Percentiles rank a stretch among this genome's conserved stretches.
phyloP scores from a whole-genome alignment of 352 stramenopile species.

The Phytophthora quininea region DNA sequence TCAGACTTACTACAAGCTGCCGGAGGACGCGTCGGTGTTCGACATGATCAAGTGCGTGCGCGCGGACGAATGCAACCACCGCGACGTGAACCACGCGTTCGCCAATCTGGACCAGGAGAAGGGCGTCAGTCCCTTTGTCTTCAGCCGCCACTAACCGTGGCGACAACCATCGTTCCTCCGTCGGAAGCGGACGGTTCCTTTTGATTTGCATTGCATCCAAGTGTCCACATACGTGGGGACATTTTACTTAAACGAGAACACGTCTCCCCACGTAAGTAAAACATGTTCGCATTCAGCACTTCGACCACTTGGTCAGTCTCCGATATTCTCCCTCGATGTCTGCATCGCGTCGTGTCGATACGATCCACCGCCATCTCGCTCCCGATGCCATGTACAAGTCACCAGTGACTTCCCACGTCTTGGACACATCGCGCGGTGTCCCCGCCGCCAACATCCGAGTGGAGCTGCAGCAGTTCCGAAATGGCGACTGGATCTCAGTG shows the following conservation, averaged over 20 bases:
- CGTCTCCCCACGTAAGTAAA: neutral
- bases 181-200: neutral
- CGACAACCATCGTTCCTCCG: neutral
- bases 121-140: conserved; percentile 47
- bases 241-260: neutral
- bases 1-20: conserved; percentile 89
- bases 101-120: conserved; percentile 50
- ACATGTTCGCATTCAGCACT: neutral
- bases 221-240: too few species aligned
- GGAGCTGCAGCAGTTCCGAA: conserved; percentile 60
- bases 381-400: conserved; percentile 51
- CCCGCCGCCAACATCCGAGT: conserved; percentile 76
- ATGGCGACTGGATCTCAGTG: conserved; percentile 36
- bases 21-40: conserved; percentile 68
- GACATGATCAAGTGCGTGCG: conserved; percentile 90
- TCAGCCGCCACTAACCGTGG: conserved; percentile 17
- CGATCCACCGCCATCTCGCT: conserved; percentile 28
- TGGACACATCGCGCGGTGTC: conserved; percentile 82
- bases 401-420: conserved; percentile 86
- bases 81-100: conserved; percentile 87
- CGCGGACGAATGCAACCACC: conserved; percentile 88
- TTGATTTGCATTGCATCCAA: too few species aligned
- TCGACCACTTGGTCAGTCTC: conserved; percentile 1
- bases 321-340: conserved; percentile 14
- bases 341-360: conserved; percentile 17